Percentiles rank a stretch among this genome's conserved stretches.
Evolutionary conservation across 805 yeast species (phyloP).

Genomic region (Saturnispora sanitii): DNA sequence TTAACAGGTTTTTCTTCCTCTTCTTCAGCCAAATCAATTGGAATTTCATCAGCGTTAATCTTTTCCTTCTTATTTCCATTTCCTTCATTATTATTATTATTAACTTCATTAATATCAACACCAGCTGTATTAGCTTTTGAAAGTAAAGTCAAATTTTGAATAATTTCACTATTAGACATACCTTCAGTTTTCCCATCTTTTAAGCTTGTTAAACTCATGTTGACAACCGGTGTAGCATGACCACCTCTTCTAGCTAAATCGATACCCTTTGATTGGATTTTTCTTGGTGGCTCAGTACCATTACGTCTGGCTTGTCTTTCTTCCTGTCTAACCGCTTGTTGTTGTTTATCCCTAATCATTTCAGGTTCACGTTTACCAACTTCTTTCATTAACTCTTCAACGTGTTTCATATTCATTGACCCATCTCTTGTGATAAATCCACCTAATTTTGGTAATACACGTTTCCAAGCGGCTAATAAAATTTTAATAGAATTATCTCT

Average conservation of each 20-base stretch:
- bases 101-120: conserved; percentile 54
- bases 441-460: conserved; percentile 50
- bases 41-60: conserved; percentile 12
- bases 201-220: conserved; percentile 62
- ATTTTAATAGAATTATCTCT: conserved; percentile 88
- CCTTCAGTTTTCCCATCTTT: conserved; percentile 64
- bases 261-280: conserved; percentile 58
- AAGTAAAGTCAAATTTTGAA: conserved; percentile 48
- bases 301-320: conserved; percentile 54
- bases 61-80: conserved; percentile 22
- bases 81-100: conserved; percentile 23
- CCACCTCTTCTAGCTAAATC: conserved; percentile 42
- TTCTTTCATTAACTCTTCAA: conserved; percentile 55
- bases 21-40: conserved; percentile 22
- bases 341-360: conserved; percentile 62
- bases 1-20: neutral
- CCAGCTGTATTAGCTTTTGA: conserved; percentile 67
- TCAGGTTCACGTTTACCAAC: conserved; percentile 68
- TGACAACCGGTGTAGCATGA: conserved; percentile 56
- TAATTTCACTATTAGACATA: conserved; percentile 61
- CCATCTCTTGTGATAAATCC: conserved; percentile 91
- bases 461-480: conserved; percentile 76
- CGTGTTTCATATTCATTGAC: conserved; percentile 60
- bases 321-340: conserved; percentile 58
- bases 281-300: conserved; percentile 29